Evolutionary conservation across 257 asterid genomes (phyloP).

Genomic region (Capsicum rhomboideum): DNA sequence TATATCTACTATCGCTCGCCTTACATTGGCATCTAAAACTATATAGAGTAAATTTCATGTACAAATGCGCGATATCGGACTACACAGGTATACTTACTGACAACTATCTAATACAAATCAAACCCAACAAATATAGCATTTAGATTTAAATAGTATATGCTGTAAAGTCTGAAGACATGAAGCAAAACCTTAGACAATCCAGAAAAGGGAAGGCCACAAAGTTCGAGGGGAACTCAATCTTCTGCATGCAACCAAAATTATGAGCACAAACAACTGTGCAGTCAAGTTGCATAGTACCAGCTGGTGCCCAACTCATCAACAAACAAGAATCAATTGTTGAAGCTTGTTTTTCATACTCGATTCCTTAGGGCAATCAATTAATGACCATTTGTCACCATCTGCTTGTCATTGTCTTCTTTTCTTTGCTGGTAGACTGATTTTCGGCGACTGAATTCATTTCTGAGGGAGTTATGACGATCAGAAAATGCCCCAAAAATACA

Average conservation of each 20-base stretch:
- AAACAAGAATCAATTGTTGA: not conserved
- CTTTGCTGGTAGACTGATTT: conserved; percentile 10
- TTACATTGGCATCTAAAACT: not conserved
- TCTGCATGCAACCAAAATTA: not conserved
- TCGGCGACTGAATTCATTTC: conserved; percentile 17
- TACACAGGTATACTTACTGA: not conserved
- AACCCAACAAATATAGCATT: not conserved
- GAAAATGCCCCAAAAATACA: not conserved
- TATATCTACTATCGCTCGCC: not conserved
- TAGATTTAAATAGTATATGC: not conserved
- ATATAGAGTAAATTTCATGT: not conserved
- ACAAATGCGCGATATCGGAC: not conserved
- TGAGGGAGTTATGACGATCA: not conserved
- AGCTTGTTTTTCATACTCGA: not conserved
- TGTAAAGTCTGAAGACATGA: not conserved
- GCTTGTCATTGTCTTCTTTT: conserved; percentile 3
- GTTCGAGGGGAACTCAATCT: not conserved
- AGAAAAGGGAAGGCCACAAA: not conserved
- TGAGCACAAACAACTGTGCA: not conserved
- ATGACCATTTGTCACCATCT: conserved; percentile 4
- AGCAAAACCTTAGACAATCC: not conserved
- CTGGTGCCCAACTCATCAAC: not conserved
- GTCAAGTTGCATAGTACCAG: not conserved
- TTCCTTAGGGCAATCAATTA: not conserved
- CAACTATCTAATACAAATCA: not conserved